Conservation (phyloP, 306 rosid genomes). For the Lagenaria siceraria region DNA sequence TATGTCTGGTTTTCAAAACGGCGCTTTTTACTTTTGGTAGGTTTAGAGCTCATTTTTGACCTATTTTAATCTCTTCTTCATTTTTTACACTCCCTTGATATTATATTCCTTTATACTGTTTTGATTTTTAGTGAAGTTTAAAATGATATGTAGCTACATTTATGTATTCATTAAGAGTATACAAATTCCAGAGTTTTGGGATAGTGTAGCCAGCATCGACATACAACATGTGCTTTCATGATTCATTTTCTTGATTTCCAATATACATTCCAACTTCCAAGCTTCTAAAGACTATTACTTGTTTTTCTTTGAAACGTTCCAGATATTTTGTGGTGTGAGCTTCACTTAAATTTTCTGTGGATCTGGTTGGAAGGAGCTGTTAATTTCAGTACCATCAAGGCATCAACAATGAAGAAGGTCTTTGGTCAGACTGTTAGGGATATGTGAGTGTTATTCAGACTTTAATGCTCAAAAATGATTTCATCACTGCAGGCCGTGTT, state of each 20-base stretch:
- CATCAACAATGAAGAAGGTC: constrained; percentile 73
- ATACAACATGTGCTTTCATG: neutral
- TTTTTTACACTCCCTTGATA: neutral
- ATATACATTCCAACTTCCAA: neutral
- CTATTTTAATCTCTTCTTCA: neutral
- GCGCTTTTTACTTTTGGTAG: neutral
- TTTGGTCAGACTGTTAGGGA: constrained; percentile 95
- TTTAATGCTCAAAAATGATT: neutral
- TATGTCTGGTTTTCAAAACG: neutral
- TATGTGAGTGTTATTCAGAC: constrained; percentile 43
- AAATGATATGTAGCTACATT: neutral
- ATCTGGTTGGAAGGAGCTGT: constrained; percentile 7
- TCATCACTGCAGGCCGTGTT: neutral
- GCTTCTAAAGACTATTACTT: neutral
- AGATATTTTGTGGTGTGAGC: neutral
- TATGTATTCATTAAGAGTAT: neutral
- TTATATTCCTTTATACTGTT: neutral
- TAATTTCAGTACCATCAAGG: constrained; percentile 3
- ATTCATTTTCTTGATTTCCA: neutral
- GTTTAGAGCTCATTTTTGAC: neutral
- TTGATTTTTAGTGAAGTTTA: neutral
- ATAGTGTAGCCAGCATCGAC: neutral
- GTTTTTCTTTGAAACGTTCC: neutral
- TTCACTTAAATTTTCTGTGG: neutral
- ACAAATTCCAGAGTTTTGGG: neutral